A percentile compares a stretch with the other conserved stretches of the same genome.
Evolutionary conservation across 805 yeast genomes (phyloP).

Genomic region (Wickerhamiella allomyrinae): DNA sequence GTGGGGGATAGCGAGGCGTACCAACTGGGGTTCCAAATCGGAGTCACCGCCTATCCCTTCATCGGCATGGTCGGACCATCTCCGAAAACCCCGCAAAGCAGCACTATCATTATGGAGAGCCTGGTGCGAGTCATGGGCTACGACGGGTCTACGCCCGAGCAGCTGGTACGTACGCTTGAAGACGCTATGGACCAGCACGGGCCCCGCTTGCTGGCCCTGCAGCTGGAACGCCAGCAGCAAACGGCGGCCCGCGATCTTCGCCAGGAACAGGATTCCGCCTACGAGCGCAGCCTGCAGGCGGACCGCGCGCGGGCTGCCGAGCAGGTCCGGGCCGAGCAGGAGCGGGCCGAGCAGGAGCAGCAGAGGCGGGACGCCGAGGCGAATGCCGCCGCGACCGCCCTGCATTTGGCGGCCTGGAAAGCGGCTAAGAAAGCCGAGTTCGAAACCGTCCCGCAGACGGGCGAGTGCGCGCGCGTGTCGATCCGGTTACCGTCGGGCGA

Average conservation of each 20-base stretch:
- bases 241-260: constrained; percentile 43
- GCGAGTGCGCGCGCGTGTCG: constrained; percentile 40
- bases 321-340: constrained; percentile 25
- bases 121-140: constrained; percentile 32
- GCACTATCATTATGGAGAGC: constrained; percentile 41
- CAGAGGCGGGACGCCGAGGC: constrained; percentile 12
- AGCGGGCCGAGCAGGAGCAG: constrained; percentile 10
- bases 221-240: constrained; percentile 48
- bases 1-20: constrained; percentile 68
- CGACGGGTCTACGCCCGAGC: constrained; percentile 21
- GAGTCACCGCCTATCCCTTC: constrained; percentile 67
- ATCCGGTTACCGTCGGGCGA: constrained; percentile 51
- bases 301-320: constrained; percentile 35
- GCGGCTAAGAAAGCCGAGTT: constrained; percentile 32
- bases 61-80: constrained; percentile 63
- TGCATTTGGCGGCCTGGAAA: constrained; percentile 30
- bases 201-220: constrained; percentile 44
- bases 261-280: constrained; percentile 65
- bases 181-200: constrained; percentile 41
- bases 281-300: constrained; percentile 49
- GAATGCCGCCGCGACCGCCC: constrained; percentile 12
- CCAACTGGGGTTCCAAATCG: constrained; percentile 64
- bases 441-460: constrained; percentile 8
- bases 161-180: constrained; percentile 31
- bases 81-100: constrained; percentile 26